A percentile compares a stretch with the other conserved stretches of the same genome.
Conservation (phyloP, 305 asterid species). For the Andrographis paniculata region DNA sequence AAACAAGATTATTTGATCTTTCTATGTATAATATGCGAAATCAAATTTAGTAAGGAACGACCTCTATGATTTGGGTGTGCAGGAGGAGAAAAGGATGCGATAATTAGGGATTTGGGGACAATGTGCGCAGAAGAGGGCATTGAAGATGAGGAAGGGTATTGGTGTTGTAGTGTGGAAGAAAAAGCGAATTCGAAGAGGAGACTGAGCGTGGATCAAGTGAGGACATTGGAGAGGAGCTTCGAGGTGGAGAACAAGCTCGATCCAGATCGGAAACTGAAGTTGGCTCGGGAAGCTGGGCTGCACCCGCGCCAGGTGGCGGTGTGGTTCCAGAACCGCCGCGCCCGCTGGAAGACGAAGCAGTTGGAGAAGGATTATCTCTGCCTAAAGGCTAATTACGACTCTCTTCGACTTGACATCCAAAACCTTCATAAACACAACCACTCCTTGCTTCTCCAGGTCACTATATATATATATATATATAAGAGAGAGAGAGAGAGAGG, state of each 20-base stretch:
- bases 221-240: constrained; percentile 8
- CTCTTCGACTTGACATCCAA: not conserved
- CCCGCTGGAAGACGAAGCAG: constrained; percentile 5
- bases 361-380: constrained; percentile 1
- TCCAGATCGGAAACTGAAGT: constrained; percentile 4
- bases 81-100: too few relatives aligned
- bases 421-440: not conserved
- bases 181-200: constrained; percentile 1
- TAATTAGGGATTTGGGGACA: not conserved
- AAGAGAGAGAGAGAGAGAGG: too few relatives aligned
- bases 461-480: too few relatives aligned
- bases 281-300: constrained; percentile 6
- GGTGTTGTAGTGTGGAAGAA: constrained; percentile 1
- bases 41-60: too few relatives aligned
- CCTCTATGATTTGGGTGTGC: too few relatives aligned
- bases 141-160: not conserved
- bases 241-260: constrained; percentile 9
- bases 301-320: constrained; percentile 11
- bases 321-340: constrained; percentile 13
- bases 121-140: not conserved
- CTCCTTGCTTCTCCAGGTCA: too few relatives aligned
- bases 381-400: constrained; percentile 4
- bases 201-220: constrained; percentile 1
- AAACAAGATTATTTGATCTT: too few relatives aligned
- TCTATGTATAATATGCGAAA: too few relatives aligned